Evolutionary conservation across 2,329 filamentous ascomycete genomes (phyloP).

Genomic region (Didymella lethalis): DNA sequence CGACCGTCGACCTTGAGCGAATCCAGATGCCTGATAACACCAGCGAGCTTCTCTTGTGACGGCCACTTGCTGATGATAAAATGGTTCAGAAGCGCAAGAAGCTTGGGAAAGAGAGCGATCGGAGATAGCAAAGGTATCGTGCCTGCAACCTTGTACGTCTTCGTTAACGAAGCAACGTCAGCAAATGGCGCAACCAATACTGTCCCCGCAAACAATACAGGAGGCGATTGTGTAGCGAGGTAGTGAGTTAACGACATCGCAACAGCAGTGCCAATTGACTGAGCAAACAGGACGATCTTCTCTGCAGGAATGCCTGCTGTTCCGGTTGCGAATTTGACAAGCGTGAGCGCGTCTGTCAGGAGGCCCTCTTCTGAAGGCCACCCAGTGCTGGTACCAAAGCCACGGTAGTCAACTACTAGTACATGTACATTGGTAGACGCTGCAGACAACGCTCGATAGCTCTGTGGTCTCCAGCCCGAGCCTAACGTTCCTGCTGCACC

Average conservation of each 20-base stretch:
- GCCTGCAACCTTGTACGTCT: constrained; percentile 66
- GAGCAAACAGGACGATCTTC: not conserved
- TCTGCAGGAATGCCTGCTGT: not conserved
- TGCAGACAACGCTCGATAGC: not conserved
- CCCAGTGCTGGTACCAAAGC: not conserved
- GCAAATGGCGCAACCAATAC: constrained; percentile 66
- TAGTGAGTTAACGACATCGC: constrained; percentile 44
- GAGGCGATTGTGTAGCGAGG: constrained; percentile 53
- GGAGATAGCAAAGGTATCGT: constrained; percentile 64
- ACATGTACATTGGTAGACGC: not conserved
- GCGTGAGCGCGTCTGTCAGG: not conserved
- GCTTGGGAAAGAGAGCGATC: constrained; percentile 56
- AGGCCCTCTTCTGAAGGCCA: not conserved
- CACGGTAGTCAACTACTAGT: not conserved
- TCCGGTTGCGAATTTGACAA: not conserved
- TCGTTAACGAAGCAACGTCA: constrained; percentile 61
- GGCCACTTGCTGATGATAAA: constrained; percentile 62
- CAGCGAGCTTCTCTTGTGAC: constrained; percentile 59
- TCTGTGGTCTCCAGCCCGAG: not conserved
- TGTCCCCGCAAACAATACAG: constrained; percentile 61
- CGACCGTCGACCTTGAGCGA: constrained; percentile 40
- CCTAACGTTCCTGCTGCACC: not conserved
- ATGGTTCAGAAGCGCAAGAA: constrained; percentile 53
- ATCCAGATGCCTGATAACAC: constrained; percentile 51
- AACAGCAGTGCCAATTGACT: not conserved